A percentile compares a stretch with the other conserved stretches of the same genome.
These are phyloP conservation scores for Exophiala spinifera DNA, from an alignment of 2,329 filamentous ascomycete genomes.

Conservation along the genomic window DNA sequence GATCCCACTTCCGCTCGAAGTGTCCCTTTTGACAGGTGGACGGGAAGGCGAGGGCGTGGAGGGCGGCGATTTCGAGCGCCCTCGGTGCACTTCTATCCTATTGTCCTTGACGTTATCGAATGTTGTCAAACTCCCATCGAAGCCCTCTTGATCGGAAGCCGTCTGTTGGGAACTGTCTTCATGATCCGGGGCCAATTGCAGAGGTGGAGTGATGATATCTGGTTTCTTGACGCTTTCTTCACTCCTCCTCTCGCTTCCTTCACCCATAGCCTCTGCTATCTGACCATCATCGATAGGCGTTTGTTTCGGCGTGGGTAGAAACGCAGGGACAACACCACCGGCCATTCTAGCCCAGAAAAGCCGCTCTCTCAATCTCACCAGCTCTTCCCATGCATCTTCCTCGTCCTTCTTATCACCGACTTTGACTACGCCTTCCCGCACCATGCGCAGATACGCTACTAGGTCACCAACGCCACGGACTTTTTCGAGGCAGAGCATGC, in stretches of 20 bases:
- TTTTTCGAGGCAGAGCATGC: slow-evolving; percentile 78
- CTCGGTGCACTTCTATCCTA: slow-evolving; percentile 9
- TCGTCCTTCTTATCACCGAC: slow-evolving; percentile 75
- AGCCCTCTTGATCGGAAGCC: slow-evolving; percentile 15
- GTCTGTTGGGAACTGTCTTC: not conserved
- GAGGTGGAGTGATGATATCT: not conserved
- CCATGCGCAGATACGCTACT: slow-evolving; percentile 82
- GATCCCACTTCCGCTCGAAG: slow-evolving; percentile 13
- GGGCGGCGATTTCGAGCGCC: slow-evolving; percentile 16
- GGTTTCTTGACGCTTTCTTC: slow-evolving; percentile 10
- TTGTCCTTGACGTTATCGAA: slow-evolving; percentile 28
- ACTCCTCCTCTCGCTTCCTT: slow-evolving; percentile 3
- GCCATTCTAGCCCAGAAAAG: slow-evolving; percentile 97
- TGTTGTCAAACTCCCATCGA: slow-evolving; percentile 27
- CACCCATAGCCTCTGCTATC: slow-evolving; percentile 10
- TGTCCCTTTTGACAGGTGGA: slow-evolving; percentile 13
- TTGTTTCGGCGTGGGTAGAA: slow-evolving; percentile 32
- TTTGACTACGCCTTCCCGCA: slow-evolving; percentile 84
- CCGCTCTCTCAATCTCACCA: slow-evolving; percentile 79
- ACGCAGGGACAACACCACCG: slow-evolving; percentile 77
- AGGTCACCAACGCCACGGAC: slow-evolving; percentile 90
- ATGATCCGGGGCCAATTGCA: not conserved
- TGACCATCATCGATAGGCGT: slow-evolving; percentile 19
- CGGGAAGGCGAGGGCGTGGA: slow-evolving; percentile 21
- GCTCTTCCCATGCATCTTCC: slow-evolving; percentile 87